Percentiles rank a stretch among this genome's conserved stretches.
Evolutionary conservation across 108 stramenopile species (phyloP).

Genomic region (Hondaea fermentalgiana): DNA sequence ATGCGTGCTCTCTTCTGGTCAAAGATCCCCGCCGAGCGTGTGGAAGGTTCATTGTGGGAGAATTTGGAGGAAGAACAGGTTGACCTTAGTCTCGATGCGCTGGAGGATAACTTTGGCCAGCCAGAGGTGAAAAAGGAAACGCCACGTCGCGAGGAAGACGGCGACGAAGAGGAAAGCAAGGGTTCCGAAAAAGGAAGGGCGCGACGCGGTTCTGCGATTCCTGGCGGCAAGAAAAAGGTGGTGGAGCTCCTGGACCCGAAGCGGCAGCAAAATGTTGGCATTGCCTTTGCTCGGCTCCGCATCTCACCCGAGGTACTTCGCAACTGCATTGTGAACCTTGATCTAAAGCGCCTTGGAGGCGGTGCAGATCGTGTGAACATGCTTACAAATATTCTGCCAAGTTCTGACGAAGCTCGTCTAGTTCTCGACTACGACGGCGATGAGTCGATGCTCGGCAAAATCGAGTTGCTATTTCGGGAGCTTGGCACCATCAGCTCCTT

Average conservation of each 20-base stretch:
- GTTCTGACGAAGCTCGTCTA: constrained; percentile 13
- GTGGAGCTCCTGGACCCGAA: constrained; percentile 25
- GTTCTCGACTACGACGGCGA: constrained; percentile 26
- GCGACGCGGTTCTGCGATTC: neutral
- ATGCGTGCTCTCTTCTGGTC: constrained; percentile 23
- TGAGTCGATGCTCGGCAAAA: neutral
- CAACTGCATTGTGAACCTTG: neutral
- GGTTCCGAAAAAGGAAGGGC: neutral
- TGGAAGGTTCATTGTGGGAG: neutral
- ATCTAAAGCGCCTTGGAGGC: neutral
- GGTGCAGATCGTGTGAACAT: neutral
- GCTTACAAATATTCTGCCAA: constrained; percentile 19
- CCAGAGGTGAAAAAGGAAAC: neutral
- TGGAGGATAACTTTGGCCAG: neutral
- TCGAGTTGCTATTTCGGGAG: constrained; percentile 18
- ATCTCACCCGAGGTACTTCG: neutral
- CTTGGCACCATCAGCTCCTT: neutral
- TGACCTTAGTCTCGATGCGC: neutral
- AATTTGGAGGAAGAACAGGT: neutral
- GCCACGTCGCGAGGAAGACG: neutral
- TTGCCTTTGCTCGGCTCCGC: constrained; percentile 24
- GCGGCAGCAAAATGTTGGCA: constrained; percentile 31
- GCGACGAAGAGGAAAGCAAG: neutral
- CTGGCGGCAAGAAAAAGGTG: neutral
- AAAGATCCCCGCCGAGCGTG: neutral